phyloP scores from a whole-genome alignment of 2,329 filamentous ascomycete genomes.

The Botrytis squamosa region DNA sequence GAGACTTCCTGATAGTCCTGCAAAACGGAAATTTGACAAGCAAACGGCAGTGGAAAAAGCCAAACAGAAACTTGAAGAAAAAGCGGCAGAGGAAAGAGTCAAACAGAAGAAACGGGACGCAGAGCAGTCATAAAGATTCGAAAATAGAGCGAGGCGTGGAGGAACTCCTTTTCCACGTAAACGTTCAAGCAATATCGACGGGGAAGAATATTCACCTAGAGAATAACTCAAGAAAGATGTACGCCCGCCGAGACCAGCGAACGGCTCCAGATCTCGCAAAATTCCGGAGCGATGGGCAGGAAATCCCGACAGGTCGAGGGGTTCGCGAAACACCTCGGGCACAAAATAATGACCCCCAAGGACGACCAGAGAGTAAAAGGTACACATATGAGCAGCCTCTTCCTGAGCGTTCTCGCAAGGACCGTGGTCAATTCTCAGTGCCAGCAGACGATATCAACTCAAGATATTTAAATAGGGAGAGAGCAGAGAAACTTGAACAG shows the following conservation, averaged over 20 bases:
- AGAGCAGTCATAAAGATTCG: background rate
- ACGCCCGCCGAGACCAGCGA: background rate
- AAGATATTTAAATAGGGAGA: no score
- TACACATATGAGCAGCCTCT: no score
- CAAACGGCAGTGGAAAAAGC: background rate
- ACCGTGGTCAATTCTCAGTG: no score
- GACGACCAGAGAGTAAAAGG: no score
- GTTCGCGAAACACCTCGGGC: background rate
- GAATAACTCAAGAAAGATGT: background rate
- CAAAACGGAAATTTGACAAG: background rate
- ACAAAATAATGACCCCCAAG: no score
- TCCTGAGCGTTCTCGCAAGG: no score
- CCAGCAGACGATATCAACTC: no score
- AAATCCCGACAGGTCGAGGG: no score
- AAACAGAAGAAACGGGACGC: background rate
- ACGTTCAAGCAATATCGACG: accelerated
- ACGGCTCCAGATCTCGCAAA: background rate
- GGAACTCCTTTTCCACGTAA: background rate
- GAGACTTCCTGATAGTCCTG: background rate
- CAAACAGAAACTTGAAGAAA: background rate
- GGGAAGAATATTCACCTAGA: background rate
- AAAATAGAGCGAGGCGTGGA: background rate
- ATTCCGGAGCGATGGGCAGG: background rate
- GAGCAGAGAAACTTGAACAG: no score
- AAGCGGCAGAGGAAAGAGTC: background rate